Evolutionary conservation across 345 rosid species (phyloP).

Genomic region (Lepidium didymum): DNA sequence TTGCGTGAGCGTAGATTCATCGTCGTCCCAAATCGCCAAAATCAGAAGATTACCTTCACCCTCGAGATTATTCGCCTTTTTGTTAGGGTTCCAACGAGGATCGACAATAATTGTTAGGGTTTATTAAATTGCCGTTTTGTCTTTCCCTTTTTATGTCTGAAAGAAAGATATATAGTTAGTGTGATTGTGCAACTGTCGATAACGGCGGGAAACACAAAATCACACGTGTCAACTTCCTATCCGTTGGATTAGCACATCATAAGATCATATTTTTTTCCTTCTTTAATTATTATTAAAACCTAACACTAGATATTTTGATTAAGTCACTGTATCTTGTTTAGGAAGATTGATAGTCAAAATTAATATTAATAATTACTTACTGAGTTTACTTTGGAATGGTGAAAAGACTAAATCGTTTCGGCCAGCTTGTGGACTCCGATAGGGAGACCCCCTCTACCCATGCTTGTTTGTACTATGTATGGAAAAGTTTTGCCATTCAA

Average conservation of each 20-base stretch:
- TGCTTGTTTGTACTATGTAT: not conserved
- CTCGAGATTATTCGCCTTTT: too few relatives aligned
- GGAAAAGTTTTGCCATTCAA: not conserved
- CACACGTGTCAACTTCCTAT: not conserved
- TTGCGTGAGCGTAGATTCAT: slow-evolving; percentile 24
- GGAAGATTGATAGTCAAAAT: not conserved
- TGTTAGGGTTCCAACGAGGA: too few relatives aligned
- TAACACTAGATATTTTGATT: too few relatives aligned
- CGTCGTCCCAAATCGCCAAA: not conserved
- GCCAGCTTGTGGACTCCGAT: not conserved
- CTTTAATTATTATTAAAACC: too few relatives aligned
- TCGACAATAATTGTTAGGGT: slow-evolving; percentile 1
- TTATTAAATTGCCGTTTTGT: not conserved
- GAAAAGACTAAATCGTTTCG: not conserved
- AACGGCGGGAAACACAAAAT: slow-evolving; percentile 17
- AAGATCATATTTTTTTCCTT: not conserved
- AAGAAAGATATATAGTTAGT: not conserved
- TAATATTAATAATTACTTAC: not conserved
- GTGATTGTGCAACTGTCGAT: not conserved
- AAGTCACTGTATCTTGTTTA: too few relatives aligned
- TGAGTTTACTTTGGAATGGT: not conserved
- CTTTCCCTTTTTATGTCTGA: not conserved
- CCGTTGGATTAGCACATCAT: not conserved
- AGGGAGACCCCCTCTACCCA: not conserved
- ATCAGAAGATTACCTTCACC: too few relatives aligned